Evolutionary conservation across 164 flowering plant species (phyloP).

Genomic region (Aristolochia fimbriata): DNA sequence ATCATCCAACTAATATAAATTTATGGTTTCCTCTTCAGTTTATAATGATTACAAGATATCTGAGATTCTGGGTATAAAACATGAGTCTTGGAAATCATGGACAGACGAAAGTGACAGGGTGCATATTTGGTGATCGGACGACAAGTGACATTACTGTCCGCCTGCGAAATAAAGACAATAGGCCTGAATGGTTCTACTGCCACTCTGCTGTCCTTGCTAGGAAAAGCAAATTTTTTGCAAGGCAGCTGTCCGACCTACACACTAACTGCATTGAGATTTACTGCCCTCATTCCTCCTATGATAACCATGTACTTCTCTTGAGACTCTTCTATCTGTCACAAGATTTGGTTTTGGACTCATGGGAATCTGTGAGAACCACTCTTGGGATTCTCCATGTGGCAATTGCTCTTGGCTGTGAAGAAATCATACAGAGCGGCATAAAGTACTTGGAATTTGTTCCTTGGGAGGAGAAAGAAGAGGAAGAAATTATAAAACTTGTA

Average conservation of each 20-base stretch:
- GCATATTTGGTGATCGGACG: conserved; percentile 25
- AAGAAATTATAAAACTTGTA: conserved; percentile 32
- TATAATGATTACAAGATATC: background rate
- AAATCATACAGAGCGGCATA: conserved; percentile 33
- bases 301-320: conserved; percentile 38
- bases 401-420: conserved; percentile 32
- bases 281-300: conserved; percentile 32
- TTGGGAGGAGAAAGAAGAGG: conserved; percentile 62
- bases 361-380: conserved; percentile 39
- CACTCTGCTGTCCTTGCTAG: conserved; percentile 34
- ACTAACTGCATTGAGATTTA: conserved; percentile 26
- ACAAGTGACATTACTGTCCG: conserved; percentile 32
- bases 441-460: conserved; percentile 54
- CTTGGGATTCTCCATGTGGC: conserved; percentile 40
- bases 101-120: background rate
- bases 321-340: conserved; percentile 32
- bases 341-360: conserved; percentile 28
- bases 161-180: conserved; percentile 32
- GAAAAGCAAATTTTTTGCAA: conserved; percentile 44
- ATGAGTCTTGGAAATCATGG: background rate
- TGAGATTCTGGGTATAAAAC: background rate
- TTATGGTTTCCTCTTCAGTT: background rate
- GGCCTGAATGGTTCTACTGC: conserved; percentile 32
- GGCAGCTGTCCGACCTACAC: conserved; percentile 2
- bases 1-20: no score